phyloP scores from a whole-genome alignment of 257 asterid species.

The Salvia miltiorrhiza region DNA sequence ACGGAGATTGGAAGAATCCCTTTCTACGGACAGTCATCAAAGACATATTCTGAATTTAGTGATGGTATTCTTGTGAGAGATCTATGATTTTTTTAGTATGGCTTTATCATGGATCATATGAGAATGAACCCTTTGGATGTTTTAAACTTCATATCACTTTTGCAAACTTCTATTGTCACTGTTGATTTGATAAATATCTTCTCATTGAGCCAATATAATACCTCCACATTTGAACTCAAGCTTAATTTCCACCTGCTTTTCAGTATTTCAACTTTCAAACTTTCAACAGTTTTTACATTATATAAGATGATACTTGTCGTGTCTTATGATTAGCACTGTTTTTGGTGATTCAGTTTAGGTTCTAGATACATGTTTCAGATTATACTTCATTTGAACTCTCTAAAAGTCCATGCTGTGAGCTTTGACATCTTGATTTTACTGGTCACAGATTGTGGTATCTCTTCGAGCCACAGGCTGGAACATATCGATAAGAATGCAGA shows the following conservation, averaged over 20 bases:
- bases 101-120: background rate
- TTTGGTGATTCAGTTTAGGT: slow-evolving; percentile 3
- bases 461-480: slow-evolving; percentile 38
- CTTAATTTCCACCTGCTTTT: slow-evolving; percentile 14
- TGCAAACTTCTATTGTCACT: background rate
- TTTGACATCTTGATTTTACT: slow-evolving; percentile 24
- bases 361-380: slow-evolving; percentile 17
- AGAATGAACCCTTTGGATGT: background rate
- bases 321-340: background rate
- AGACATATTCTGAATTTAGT: slow-evolving; percentile 40
- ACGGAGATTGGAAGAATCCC: slow-evolving; percentile 39
- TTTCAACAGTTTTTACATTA: background rate
- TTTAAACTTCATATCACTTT: too few species aligned
- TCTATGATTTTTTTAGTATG: slow-evolving; percentile 6
- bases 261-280: background rate
- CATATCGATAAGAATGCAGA: slow-evolving; percentile 36
- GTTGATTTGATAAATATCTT: slow-evolving; percentile 8
- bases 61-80: slow-evolving; percentile 47
- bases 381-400: slow-evolving; percentile 5
- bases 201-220: background rate
- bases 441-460: slow-evolving; percentile 39
- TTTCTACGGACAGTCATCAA: slow-evolving; percentile 47
- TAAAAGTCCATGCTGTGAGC: slow-evolving; percentile 8
- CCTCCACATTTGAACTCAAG: background rate
- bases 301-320: background rate